Percentiles rank a stretch among this genome's conserved stretches.
Conservation (phyloP, 2,329 filamentous ascomycete species). For the Claviceps quebecensis region DNA sequence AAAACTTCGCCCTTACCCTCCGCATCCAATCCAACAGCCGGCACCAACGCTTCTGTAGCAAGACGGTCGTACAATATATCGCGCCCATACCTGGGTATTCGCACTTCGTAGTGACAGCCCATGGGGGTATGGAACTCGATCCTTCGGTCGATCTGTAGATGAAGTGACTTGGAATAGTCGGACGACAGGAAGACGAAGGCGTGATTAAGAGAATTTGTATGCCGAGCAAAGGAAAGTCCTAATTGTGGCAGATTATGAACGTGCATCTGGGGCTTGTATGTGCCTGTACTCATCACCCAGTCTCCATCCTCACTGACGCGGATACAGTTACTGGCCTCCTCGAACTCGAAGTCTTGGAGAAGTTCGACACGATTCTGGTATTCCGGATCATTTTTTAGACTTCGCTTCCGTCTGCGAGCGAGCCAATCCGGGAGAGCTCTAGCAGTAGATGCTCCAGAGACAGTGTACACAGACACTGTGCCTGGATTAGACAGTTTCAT, state of each 20-base stretch:
- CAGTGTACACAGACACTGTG: conserved; percentile 81
- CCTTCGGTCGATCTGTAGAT: conserved; percentile 80
- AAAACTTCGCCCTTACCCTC: conserved; percentile 89
- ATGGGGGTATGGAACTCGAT: conserved; percentile 87
- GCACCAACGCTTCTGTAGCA: conserved; percentile 73
- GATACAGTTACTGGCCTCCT: conserved; percentile 85
- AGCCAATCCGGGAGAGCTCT: conserved; percentile 92
- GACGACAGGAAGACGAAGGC: conserved; percentile 78
- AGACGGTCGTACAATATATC: conserved; percentile 74
- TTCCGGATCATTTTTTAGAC: conserved; percentile 81
- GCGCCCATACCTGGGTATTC: conserved; percentile 83
- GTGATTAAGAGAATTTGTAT: conserved; percentile 83
- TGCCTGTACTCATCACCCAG: conserved; percentile 92
- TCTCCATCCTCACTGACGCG: conserved; percentile 88
- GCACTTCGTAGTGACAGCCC: conserved; percentile 77
- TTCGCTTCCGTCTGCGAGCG: conserved; percentile 74
- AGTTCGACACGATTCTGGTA: conserved; percentile 90
- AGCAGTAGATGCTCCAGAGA: conserved; percentile 79
- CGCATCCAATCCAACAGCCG: conserved; percentile 71
- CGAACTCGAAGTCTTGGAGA: conserved; percentile 94
- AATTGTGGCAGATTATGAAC: conserved; percentile 90
- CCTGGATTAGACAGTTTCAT: conserved; percentile 80
- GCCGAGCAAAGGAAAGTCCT: conserved; percentile 82
- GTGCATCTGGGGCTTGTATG: conserved; percentile 59
- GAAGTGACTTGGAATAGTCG: conserved; percentile 88